A percentile compares a stretch with the other conserved stretches of the same genome.
Conservation (phyloP, 805 yeast genomes). For the Wickerhamiella slavikovae region DNA sequence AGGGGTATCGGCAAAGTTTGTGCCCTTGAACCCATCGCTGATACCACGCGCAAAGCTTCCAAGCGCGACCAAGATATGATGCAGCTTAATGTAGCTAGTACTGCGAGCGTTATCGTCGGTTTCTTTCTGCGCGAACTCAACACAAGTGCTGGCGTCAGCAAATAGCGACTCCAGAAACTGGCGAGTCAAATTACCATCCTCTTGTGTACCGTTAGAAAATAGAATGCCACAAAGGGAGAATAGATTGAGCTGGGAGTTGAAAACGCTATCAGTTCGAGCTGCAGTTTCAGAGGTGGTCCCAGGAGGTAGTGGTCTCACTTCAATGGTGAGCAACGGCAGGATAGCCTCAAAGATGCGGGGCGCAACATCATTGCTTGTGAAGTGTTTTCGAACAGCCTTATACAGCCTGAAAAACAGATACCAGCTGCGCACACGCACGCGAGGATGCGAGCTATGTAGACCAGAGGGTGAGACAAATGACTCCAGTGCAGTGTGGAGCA, state of each 20-base stretch:
- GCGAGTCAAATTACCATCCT: constrained; percentile 30
- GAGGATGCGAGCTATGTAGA: constrained; percentile 49
- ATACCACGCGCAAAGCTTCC: constrained; percentile 83
- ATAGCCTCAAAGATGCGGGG: constrained; percentile 40
- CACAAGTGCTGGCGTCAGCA: constrained; percentile 35
- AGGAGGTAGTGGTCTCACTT: constrained; percentile 29
- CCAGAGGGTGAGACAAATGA: constrained; percentile 68
- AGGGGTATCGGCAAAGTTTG: constrained; percentile 18
- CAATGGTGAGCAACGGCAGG: constrained; percentile 37
- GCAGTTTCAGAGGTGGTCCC: constrained; percentile 21
- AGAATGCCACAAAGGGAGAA: constrained; percentile 76
- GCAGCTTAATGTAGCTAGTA: constrained; percentile 35
- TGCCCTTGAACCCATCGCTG: constrained; percentile 23
- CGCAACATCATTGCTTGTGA: constrained; percentile 25
- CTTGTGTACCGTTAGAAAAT: constrained; percentile 31
- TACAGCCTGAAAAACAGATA: constrained; percentile 69
- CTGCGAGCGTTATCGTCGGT: constrained; percentile 1
- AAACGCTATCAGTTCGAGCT: constrained; percentile 28
- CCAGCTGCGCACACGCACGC: constrained; percentile 76
- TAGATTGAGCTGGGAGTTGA: constrained; percentile 60
- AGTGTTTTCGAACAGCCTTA: constrained; percentile 49
- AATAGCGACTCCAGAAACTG: constrained; percentile 57
- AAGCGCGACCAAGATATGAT: constrained; percentile 70
- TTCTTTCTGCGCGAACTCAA: constrained; percentile 18
- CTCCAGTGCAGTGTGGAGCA: constrained; percentile 39